phyloP scores from a whole-genome alignment of 768 basidiomycete genomes.

The Strobilomyces echinocephalus region DNA sequence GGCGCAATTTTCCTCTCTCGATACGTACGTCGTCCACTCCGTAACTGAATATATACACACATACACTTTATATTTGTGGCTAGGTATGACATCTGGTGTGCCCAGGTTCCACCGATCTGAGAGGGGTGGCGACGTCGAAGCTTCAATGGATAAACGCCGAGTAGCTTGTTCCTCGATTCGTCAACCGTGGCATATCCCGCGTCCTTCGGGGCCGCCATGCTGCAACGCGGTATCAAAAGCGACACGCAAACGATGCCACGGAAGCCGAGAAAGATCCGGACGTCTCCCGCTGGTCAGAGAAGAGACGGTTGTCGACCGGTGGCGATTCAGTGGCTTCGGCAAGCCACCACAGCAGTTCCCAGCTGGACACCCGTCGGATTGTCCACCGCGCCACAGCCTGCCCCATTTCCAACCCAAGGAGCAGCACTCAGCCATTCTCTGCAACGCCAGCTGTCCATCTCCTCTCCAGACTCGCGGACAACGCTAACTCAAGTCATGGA shows the following conservation, averaged over 20 bases:
- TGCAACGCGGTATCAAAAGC: conserved; percentile 20
- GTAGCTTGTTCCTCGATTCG: conserved; percentile 23
- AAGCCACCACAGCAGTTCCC: conserved; percentile 31
- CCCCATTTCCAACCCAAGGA: conserved; percentile 7
- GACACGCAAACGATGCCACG: too few relatives aligned
- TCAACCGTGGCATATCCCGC: conserved; percentile 21
- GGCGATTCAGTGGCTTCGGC: conserved; percentile 12
- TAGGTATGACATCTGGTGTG: too few relatives aligned
- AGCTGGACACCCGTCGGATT: conserved; percentile 17
- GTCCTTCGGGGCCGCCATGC: conserved; percentile 5
- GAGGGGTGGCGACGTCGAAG: conserved; percentile 22
- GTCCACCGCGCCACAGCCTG: not conserved
- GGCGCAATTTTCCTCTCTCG: too few relatives aligned
- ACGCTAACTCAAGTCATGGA: conserved; percentile 14
- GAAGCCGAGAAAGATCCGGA: not conserved
- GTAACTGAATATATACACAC: too few relatives aligned
- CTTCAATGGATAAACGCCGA: conserved; percentile 32
- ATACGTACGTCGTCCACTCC: too few relatives aligned
- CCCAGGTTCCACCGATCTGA: conserved; percentile 7
- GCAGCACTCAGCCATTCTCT: conserved; percentile 16
- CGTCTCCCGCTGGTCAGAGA: conserved; percentile 24
- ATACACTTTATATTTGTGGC: too few relatives aligned
- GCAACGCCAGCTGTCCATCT: conserved; percentile 26
- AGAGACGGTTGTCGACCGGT: conserved; percentile 19
- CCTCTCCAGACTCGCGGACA: conserved; percentile 23